Base-by-base conservation (phyloP, 306 rosid species). In the Rosa persica region DNA sequence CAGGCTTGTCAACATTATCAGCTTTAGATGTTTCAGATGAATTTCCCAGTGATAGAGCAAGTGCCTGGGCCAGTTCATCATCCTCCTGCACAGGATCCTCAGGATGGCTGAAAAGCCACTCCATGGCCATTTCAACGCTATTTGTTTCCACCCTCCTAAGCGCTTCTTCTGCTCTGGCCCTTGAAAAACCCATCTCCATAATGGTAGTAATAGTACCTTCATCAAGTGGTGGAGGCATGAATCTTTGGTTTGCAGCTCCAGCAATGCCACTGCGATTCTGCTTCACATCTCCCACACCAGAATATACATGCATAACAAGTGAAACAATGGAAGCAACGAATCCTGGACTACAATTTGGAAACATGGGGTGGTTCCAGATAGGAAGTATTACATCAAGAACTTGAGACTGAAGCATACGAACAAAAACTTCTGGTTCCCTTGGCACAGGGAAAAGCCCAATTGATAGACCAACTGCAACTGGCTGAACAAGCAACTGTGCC, bases 71-170 rank as follows among this genome's bases (percentile, higher is more conserved):
- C 79, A 96, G 91, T 86, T 93, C 99, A 91, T 96, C 98, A 72
- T 96, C 99, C 83, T 96, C 99, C 89, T 91, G 99, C 51, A 95
- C 96, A 85, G 98, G 97, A 91, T 93, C 99, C 86, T 93, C 98
- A 52, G 93, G 85, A 79, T 96, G 98, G 90, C 87, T 90, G 76
- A 87, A 93, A 54, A 96, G 88, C 99, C 99, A 96, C 87, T 96
- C 99, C 98, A 89, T 96, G 67, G 99, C 99, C 97, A 96, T 91
- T 82, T 96, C 99, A 85, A 96, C 98, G 20, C 99, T 96, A 79
- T 96, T 96, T 84, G 97, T 89, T 82, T 85, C 99, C 84, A 96
- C 98, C 79, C 94, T 83, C 81, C 99, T 87, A 74, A 96, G 88
- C 4, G 99, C 99, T 83, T 96, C 99, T 91, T 93, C 99, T 57